Evolutionary conservation across 2,329 filamentous ascomycete species (phyloP).

Genomic region (Huntiella decipiens): DNA sequence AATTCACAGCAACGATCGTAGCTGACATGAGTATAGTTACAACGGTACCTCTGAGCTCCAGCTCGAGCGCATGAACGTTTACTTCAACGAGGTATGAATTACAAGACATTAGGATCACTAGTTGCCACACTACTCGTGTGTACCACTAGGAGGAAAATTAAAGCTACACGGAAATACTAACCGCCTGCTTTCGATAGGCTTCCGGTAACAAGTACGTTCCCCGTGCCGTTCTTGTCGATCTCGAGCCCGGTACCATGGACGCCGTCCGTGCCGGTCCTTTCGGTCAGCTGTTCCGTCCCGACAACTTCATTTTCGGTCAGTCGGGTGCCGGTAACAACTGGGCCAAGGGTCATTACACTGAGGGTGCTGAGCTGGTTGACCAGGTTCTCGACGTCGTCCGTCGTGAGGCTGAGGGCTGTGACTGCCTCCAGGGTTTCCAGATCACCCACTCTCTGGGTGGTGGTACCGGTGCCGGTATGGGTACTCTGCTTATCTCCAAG

Average conservation of each 20-base stretch:
- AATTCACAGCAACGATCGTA: background rate
- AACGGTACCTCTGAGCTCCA: slow-evolving; percentile 97
- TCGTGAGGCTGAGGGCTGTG: slow-evolving; percentile 94
- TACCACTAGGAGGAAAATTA: background rate
- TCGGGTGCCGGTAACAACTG: slow-evolving; percentile 99
- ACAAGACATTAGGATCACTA: background rate
- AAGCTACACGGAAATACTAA: background rate
- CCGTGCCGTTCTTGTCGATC: slow-evolving; percentile 95
- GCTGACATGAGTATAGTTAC: slow-evolving; percentile 41
- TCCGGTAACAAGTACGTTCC: slow-evolving; percentile 98
- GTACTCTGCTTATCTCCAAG: slow-evolving; percentile 98
- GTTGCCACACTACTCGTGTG: background rate
- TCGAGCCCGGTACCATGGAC: slow-evolving; percentile 99
- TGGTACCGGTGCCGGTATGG: slow-evolving; percentile 99
- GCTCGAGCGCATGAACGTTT: slow-evolving; percentile 99
- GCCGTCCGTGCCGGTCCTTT: slow-evolving; percentile 96
- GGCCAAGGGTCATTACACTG: slow-evolving; percentile 99
- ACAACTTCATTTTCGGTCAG: slow-evolving; percentile 99
- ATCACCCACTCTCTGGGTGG: slow-evolving; percentile 99
- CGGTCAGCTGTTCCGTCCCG: slow-evolving; percentile 96
- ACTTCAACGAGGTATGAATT: slow-evolving; percentile 62
- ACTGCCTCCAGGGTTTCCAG: slow-evolving; percentile 99
- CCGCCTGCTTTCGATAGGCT: slow-evolving; percentile 34
- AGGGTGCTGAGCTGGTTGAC: slow-evolving; percentile 97
- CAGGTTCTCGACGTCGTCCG: slow-evolving; percentile 96